phyloP scores from a whole-genome alignment of 1,284 basidiomycete species.

The Leccinum subrobustum region DNA sequence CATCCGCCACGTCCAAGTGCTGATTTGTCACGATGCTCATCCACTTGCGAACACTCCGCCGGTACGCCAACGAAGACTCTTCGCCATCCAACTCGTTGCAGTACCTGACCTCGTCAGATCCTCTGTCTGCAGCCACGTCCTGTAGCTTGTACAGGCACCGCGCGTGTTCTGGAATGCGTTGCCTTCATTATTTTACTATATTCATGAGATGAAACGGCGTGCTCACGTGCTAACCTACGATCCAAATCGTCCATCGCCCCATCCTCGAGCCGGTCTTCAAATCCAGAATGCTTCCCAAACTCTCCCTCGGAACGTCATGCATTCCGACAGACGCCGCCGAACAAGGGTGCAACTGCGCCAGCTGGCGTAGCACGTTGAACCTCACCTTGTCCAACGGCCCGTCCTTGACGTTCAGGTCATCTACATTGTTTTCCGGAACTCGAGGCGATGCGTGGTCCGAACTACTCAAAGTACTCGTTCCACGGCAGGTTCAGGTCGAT shows the following conservation, averaged over 20 bases:
- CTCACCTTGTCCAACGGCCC: slow-evolving; percentile 80
- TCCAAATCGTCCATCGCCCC: slow-evolving; percentile 60
- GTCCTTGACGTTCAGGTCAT: slow-evolving; percentile 86
- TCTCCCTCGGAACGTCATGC: slow-evolving; percentile 78
- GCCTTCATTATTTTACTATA: too few relatives aligned
- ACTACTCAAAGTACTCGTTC: slow-evolving; percentile 78
- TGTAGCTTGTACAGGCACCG: slow-evolving; percentile 63
- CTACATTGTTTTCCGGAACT: slow-evolving; percentile 94
- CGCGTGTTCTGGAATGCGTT: slow-evolving; percentile 49
- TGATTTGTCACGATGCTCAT: slow-evolving; percentile 69
- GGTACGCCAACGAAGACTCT: slow-evolving; percentile 29
- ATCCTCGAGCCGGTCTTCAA: slow-evolving; percentile 38
- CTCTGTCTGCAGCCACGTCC: slow-evolving; percentile 41
- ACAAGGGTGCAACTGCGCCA: slow-evolving; percentile 67
- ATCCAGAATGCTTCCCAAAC: slow-evolving; percentile 62
- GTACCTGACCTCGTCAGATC: slow-evolving; percentile 46
- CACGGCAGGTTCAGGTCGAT: too few relatives aligned
- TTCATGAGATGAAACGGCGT: neutral
- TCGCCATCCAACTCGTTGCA: slow-evolving; percentile 43
- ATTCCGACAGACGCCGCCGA: slow-evolving; percentile 80
- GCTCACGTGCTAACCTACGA: slow-evolving; percentile 66
- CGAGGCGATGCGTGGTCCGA: slow-evolving; percentile 94
- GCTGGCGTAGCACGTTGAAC: slow-evolving; percentile 79
- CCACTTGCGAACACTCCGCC: slow-evolving; percentile 43
- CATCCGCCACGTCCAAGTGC: slow-evolving; percentile 41